These are phyloP conservation scores for Leishmania tarentolae DNA, from an alignment of 208 protist genomes.

Conservation along the genomic window DNA sequence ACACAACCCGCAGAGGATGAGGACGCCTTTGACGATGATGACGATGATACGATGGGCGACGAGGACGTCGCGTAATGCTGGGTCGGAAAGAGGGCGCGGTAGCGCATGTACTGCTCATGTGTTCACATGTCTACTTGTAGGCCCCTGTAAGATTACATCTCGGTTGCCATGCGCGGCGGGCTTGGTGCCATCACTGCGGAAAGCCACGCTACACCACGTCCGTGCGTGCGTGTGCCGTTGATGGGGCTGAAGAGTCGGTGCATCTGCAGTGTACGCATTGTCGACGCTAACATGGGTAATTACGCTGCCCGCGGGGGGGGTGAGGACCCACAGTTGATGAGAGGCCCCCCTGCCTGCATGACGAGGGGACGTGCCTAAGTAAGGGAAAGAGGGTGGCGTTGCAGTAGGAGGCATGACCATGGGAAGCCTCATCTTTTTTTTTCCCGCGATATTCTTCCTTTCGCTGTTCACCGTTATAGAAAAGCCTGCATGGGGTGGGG, in stretches of 20 bases:
- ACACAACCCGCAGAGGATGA: slow-evolving; percentile 58
- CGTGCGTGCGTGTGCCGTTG: background rate
- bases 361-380: background rate
- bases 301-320: background rate
- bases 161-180: background rate
- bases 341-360: background rate
- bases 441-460: background rate
- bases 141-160: background rate
- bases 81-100: background rate
- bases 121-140: background rate
- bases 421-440: background rate
- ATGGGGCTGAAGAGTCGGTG: background rate
- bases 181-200: background rate
- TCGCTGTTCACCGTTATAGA: background rate
- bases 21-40: slow-evolving; percentile 38
- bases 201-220: background rate
- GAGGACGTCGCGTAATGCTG: background rate
- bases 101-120: background rate
- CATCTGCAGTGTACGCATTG: background rate
- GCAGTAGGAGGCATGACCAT: background rate
- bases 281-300: background rate
- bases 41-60: background rate
- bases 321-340: background rate
- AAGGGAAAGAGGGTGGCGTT: background rate
- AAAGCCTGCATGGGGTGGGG: background rate